Percentiles rank a stretch among this genome's conserved stretches.
phyloP scores from a whole-genome alignment of 2,329 filamentous ascomycete species.

The Claviceps humidiphila region DNA sequence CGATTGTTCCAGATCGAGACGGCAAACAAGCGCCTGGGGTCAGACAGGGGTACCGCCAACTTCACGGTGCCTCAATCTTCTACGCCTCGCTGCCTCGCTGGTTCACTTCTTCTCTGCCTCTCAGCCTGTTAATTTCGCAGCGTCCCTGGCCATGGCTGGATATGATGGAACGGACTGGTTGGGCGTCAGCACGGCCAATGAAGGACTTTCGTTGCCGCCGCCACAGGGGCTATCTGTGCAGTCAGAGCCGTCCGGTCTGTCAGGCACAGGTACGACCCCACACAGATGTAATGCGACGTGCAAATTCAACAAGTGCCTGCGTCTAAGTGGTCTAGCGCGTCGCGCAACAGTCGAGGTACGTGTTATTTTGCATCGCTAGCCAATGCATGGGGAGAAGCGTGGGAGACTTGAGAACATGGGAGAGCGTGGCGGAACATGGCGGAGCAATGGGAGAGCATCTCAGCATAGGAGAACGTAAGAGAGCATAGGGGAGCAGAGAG shows the following conservation, averaged over 20 bases:
- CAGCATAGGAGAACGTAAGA: too few species aligned
- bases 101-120: too few species aligned
- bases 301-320: neutral
- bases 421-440: too few species aligned
- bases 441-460: too few species aligned
- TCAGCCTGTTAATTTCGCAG: neutral
- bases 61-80: neutral
- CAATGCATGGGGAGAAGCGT: too few species aligned
- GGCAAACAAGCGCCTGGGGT: too few species aligned
- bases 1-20: too few species aligned
- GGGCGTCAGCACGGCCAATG: constrained; percentile 5
- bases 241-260: neutral
- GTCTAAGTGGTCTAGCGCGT: neutral
- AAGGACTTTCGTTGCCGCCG: constrained; percentile 1
- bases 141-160: neutral
- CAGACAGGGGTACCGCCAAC: too few species aligned
- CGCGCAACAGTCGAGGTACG: constrained; percentile 2
- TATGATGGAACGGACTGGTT: constrained; percentile 4
- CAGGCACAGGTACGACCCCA: neutral
- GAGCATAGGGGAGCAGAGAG: too few species aligned
- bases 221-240: neutral
- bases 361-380: neutral
- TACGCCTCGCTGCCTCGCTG: neutral
- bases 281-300: neutral
- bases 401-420: too few species aligned